These are phyloP conservation scores for Alopecurus myosuroides DNA, from an alignment of 176 grass and related monocot species.

Conservation along the genomic window DNA sequence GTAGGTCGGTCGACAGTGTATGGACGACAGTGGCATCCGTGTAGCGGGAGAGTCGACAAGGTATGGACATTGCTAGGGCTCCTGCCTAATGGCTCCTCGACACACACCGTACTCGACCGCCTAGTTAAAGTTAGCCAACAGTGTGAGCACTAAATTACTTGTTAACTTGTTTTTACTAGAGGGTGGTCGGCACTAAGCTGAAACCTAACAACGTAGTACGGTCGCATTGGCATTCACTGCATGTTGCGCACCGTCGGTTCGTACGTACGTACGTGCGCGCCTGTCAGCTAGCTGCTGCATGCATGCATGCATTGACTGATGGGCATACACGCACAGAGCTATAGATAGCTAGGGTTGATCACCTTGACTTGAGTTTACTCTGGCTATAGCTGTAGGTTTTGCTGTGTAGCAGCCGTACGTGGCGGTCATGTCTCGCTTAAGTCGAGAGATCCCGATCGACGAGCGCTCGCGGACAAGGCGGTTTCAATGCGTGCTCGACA, in stretches of 20 bases:
- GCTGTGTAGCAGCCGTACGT: neutral
- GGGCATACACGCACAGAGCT: too few relatives aligned
- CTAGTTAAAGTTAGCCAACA: neutral
- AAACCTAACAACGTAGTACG: too few relatives aligned
- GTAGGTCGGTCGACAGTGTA: conserved; percentile 16
- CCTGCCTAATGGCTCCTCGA: neutral
- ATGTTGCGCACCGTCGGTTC: too few relatives aligned
- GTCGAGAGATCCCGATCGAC: neutral
- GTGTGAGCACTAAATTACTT: neutral
- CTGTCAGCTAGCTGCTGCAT: too few relatives aligned
- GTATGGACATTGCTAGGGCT: conserved; percentile 5
- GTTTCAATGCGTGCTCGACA: neutral
- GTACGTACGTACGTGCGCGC: too few relatives aligned
- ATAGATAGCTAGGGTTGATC: too few relatives aligned
- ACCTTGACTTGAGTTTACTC: neutral
- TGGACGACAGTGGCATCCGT: neutral
- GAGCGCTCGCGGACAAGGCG: neutral
- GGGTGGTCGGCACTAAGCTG: too few relatives aligned
- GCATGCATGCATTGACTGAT: too few relatives aligned
- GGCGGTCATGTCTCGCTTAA: neutral
- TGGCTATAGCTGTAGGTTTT: too few relatives aligned
- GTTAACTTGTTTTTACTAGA: too few relatives aligned
- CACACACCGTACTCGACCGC: neutral
- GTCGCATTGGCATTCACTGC: too few relatives aligned
- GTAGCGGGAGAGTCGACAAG: neutral